These are phyloP conservation scores for Clavispora carvajalis DNA, from an alignment of 805 yeast genomes.

Conservation along the genomic window DNA sequence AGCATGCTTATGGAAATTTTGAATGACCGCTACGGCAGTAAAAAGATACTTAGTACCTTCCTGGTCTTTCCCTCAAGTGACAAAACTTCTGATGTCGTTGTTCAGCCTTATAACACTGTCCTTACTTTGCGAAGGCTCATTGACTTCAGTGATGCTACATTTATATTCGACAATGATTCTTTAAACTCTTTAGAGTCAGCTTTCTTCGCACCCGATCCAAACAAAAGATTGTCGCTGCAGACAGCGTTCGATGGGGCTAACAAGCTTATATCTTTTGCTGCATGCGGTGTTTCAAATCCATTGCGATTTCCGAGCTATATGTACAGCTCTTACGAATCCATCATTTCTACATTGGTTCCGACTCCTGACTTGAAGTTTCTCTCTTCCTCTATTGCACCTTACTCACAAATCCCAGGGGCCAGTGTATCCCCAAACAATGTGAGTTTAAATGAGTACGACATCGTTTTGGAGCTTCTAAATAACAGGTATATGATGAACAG, in stretches of 20 bases:
- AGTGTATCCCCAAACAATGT: constrained; percentile 33
- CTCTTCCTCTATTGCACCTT: constrained; percentile 37
- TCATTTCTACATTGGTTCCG: constrained; percentile 78
- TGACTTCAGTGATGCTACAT: constrained; percentile 77
- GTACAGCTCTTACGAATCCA: constrained; percentile 79
- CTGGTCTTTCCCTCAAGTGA: constrained; percentile 82
- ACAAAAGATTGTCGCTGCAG: constrained; percentile 22
- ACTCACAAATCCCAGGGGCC: constrained; percentile 40
- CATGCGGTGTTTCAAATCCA: constrained; percentile 82
- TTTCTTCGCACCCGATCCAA: constrained; percentile 20
- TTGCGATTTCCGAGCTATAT: constrained; percentile 87
- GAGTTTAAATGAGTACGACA: constrained; percentile 77
- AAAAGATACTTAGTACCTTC: constrained; percentile 78
- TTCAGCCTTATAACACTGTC: constrained; percentile 91
- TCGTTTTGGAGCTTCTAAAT: constrained; percentile 74
- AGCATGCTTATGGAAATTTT: constrained; percentile 72
- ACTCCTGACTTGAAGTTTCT: constrained; percentile 70
- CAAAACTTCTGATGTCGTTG: constrained; percentile 87
- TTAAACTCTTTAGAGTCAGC: constrained; percentile 64
- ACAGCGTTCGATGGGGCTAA: constrained; percentile 73
- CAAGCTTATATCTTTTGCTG: constrained; percentile 76
- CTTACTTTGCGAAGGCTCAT: constrained; percentile 76
- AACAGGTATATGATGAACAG: constrained; percentile 71
- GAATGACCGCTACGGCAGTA: constrained; percentile 71
- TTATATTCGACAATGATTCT: constrained; percentile 91